These are phyloP conservation scores for Lepraria neglecta DNA, from an alignment of 495 filamentous ascomycete genomes.

Conservation along the genomic window DNA sequence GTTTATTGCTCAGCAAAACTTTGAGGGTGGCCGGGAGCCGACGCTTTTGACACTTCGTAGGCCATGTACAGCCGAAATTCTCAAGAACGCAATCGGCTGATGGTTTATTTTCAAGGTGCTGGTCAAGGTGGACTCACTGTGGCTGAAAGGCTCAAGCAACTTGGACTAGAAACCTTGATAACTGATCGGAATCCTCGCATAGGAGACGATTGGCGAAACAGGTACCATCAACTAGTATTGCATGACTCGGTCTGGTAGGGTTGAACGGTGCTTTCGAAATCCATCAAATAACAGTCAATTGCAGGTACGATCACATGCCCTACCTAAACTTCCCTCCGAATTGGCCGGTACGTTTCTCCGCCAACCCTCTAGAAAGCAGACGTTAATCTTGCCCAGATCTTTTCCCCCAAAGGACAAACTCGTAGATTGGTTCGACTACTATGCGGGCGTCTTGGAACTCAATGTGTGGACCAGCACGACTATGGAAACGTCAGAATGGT, in stretches of 20 bases:
- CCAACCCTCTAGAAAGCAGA: neutral
- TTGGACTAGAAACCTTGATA: constrained; percentile 53
- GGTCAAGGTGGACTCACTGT: constrained; percentile 51
- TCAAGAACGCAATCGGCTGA: constrained; percentile 37
- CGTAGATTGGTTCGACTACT: constrained; percentile 68
- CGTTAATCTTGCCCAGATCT: constrained; percentile 23
- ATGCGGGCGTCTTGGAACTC: constrained; percentile 63
- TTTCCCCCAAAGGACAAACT: constrained; percentile 78
- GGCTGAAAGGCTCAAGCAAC: constrained; percentile 63
- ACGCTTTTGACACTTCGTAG: constrained; percentile 53
- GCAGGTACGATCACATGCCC: constrained; percentile 57
- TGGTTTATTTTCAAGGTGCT: constrained; percentile 29
- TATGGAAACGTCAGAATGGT: constrained; percentile 46
- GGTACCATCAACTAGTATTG: constrained; percentile 55
- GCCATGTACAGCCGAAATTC: constrained; percentile 6
- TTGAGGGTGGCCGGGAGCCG: constrained; percentile 41
- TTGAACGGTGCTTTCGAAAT: neutral
- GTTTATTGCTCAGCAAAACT: constrained; percentile 42
- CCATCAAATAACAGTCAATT: neutral
- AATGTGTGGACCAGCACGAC: constrained; percentile 63
- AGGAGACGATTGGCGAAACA: constrained; percentile 71
- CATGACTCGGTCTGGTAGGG: constrained; percentile 66
- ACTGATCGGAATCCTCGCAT: constrained; percentile 61
- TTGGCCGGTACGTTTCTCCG: constrained; percentile 41
- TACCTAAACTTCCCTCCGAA: constrained; percentile 61